Base-by-base conservation (phyloP, 805 yeast genomes). In the Hagleromyces aurorensis region DNA sequence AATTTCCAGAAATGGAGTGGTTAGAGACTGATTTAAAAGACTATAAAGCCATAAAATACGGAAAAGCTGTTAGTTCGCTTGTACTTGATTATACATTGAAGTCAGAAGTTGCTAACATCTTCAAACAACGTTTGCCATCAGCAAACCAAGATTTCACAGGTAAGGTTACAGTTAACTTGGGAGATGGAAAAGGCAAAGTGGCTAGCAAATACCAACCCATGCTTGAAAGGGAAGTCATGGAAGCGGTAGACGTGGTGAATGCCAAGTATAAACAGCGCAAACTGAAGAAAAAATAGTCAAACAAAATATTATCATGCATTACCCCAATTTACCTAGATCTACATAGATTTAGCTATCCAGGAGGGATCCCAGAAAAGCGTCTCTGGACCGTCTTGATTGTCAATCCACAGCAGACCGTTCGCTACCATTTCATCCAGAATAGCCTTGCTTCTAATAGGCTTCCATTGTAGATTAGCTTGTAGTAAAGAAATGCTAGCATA, bases 371-470 rank as follows among this genome's bases (percentile, higher is more conserved):
- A 81, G 44, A 67, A 81, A 32, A 61, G 61, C 9, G 43, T 47
- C 41, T 70, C 78, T 9, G 44, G 37, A 2, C 43, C 57, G 2
- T 57, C 57, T 29, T 69, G 77, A 5, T 58, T 56, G 50, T 87
- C 97, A 1, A 86, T 60, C 98, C 98, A 89, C 9, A 89, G 59
- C 31, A 85, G 64, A 3, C 97, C 96, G 29, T 68, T 68, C 39
- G 79, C 65, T 1, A 87, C 79, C 84, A 89, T 75, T 25, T 81
- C 89, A 21, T 81, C 78, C 4, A 89, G 48, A 4, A 76, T 78
- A 0, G 75, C 59, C 38, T 67, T 67, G 30, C 82, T 67, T 32
- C 95, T 61, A 3, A 70, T 60, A 2, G 50, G 48, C 28, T 69
- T 73, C 98, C 98, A 89, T 1, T 66, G 65, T 35, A 78, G 70